Conservation (phyloP, 2,329 filamentous ascomycete genomes). For the Pseudogymnoascus sp. region DNA sequence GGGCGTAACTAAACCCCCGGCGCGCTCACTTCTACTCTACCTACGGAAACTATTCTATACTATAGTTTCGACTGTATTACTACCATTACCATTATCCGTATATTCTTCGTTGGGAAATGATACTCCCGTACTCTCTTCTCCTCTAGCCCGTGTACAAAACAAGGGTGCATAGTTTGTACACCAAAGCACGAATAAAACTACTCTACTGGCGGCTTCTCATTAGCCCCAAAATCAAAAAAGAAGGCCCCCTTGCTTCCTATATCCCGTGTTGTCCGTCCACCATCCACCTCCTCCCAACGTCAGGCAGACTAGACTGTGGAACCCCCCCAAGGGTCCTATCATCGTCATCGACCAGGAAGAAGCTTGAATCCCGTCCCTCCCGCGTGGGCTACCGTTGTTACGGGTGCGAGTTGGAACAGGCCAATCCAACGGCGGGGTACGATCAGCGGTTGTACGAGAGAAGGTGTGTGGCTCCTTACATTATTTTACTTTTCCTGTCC, state of each 20-base stretch:
- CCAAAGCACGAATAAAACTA: not conserved
- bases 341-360: constrained; percentile 5
- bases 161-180: not conserved
- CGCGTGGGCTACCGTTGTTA: constrained; percentile 6
- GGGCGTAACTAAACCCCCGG: not conserved
- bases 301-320: not conserved
- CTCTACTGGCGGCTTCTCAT: not conserved
- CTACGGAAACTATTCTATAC: not conserved
- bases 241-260: not conserved
- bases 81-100: not conserved
- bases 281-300: not conserved
- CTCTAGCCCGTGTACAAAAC: not conserved
- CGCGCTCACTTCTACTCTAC: not conserved
- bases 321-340: not conserved
- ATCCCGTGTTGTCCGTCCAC: not conserved
- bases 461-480: constrained; percentile 2
- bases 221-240: not conserved
- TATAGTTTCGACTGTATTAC: not conserved
- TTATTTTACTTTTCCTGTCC: not conserved
- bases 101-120: not conserved
- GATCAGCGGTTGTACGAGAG: not conserved
- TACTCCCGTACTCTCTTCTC: not conserved
- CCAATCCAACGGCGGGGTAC: constrained; percentile 4
- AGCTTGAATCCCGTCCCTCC: constrained; percentile 5
- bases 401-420: not conserved